Conservation (phyloP, 176 grass and related monocot genomes). For the Aegilops bicornis region DNA sequence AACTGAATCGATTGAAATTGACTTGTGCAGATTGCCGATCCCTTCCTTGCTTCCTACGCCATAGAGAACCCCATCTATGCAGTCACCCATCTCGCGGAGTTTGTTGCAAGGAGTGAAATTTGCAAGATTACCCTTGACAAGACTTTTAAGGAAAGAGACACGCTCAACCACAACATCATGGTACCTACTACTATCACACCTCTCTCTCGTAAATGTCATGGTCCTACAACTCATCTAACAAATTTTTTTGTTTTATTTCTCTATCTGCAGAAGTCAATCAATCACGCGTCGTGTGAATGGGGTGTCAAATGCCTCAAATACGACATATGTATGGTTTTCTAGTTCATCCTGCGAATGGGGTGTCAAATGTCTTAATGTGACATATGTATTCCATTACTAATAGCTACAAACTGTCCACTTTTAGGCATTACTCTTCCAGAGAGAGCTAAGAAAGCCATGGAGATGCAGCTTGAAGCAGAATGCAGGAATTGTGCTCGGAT, state of each 20-base stretch:
- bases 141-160: conserved; percentile 79
- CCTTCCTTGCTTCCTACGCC: conserved; percentile 78
- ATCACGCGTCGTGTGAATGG: conserved; percentile 64
- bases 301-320: conserved; percentile 89
- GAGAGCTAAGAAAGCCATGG: conserved; percentile 84
- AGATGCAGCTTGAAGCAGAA: conserved; percentile 96
- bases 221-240: too few relatives aligned
- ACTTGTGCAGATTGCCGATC: conserved; percentile 61
- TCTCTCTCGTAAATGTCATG: too few relatives aligned
- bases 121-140: conserved; percentile 90
- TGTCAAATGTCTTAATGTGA: conserved; percentile 81
- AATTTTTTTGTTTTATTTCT: too few relatives aligned
- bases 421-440: conserved; percentile 74
- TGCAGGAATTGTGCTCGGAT: conserved; percentile 90
- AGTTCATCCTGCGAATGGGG: conserved; percentile 42
- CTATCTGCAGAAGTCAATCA: conserved; percentile 67
- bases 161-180: conserved; percentile 83
- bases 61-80: conserved; percentile 78
- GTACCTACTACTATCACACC: background rate
- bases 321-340: conserved; percentile 65
- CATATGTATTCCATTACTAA: conserved; percentile 55
- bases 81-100: conserved; percentile 78
- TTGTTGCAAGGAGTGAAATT: conserved; percentile 77
- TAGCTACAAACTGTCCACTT: background rate
- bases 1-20: background rate